Evolutionary conservation across 805 yeast species (phyloP), one percentile per base, ranked within the genome.

Genomic region (Barnettozyma californica): DNA sequence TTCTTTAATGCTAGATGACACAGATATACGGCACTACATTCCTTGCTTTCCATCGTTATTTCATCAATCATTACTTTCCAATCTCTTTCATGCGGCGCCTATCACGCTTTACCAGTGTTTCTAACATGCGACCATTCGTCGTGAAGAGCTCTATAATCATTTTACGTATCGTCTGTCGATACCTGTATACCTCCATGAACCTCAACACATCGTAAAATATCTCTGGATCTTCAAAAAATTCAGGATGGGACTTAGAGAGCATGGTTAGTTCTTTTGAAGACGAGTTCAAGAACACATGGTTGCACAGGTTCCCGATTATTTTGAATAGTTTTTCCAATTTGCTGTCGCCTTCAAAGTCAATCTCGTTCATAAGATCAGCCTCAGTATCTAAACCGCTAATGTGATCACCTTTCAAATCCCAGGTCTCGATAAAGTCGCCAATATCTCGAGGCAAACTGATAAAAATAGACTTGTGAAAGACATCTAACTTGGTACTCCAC

Each of bases 91-190:
- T 56, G 16, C 64, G 46, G 44, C 55, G 70, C 47, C 75, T 65
- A 47, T 77, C 80, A 44, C 73, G 67, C 58, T 68, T 73, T 33
- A 79, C 70, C 44, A 81, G 54, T 11, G 65, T 64, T 50, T 81
- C 87, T 61, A 84, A 65, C 40, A 81, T 68, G 29, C 69, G 69
- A 11, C 75, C 69, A 53, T 76, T 75, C 4, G 45, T 20, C 46
- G 78, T 76, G 54, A 87, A 78, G 46, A 85, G 67, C 39, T 83
- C 91, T 57, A 83, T 75, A 14, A 89, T 68, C 58, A 81, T 84
- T 53, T 79, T 73, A 34, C 95, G 68, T 18, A 79, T 80, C 4
- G 78, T 77, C 45, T 77, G 80, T 53, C 83, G 77, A 64, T 80
- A 86, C 43, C 74, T 75, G 71, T 67, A 89, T 62, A 64, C 70